Evolutionary conservation across 2,329 filamentous ascomycete genomes (phyloP).

Genomic region (Blumeriella jaapii): DNA sequence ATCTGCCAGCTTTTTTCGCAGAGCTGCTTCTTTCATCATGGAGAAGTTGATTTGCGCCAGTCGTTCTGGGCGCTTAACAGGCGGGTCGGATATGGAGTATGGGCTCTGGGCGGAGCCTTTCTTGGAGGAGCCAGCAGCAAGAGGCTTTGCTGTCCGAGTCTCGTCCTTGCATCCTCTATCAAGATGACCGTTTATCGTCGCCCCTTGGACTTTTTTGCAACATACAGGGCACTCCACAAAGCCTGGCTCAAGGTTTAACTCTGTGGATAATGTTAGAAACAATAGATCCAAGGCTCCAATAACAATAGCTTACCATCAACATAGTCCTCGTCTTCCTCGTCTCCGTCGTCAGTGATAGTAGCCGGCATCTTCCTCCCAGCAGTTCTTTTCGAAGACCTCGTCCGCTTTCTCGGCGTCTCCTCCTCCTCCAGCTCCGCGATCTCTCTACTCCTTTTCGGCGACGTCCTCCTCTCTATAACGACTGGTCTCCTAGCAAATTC

Average conservation of each 20-base stretch:
- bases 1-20: slow-evolving; percentile 73
- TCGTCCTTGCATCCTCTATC: slow-evolving; percentile 37
- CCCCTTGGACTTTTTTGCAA: slow-evolving; percentile 60
- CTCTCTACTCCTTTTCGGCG: slow-evolving; percentile 42
- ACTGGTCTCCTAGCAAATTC: slow-evolving; percentile 46
- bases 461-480: slow-evolving; percentile 8
- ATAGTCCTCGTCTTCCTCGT: slow-evolving; percentile 22
- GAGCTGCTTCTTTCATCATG: slow-evolving; percentile 64
- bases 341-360: slow-evolving; percentile 22
- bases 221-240: slow-evolving; percentile 80
- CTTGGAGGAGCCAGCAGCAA: background rate
- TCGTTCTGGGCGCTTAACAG: slow-evolving; percentile 16
- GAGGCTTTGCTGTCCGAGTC: slow-evolving; percentile 4
- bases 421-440: slow-evolving; percentile 25
- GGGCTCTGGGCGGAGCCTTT: slow-evolving; percentile 6
- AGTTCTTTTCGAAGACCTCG: slow-evolving; percentile 37
- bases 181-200: slow-evolving; percentile 68
- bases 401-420: slow-evolving; percentile 34
- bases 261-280: slow-evolving; percentile 10
- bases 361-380: slow-evolving; percentile 29
- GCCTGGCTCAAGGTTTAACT: slow-evolving; percentile 37
- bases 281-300: background rate
- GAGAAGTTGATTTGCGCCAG: slow-evolving; percentile 78
- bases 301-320: slow-evolving; percentile 19
- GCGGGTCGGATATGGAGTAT: slow-evolving; percentile 17